Percentiles rank a stretch among this genome's conserved stretches.
Evolutionary conservation across 2,329 filamentous ascomycete genomes (phyloP).

Genomic region (Penicillium verrucosum): DNA sequence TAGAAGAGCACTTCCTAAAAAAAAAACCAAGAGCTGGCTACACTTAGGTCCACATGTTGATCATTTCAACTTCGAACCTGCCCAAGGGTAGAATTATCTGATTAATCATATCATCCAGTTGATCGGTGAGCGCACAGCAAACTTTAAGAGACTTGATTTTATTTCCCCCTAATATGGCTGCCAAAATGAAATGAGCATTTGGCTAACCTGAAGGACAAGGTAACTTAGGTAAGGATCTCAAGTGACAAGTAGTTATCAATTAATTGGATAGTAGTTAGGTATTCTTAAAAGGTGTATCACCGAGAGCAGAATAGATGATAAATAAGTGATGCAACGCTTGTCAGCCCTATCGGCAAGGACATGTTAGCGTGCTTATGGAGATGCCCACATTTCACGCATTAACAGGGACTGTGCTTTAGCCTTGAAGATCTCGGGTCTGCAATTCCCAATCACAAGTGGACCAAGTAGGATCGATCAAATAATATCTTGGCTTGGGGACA

Average conservation of each 20-base stretch:
- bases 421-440: background rate
- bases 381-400: background rate
- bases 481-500: background rate
- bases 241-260: no score
- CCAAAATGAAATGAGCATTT: background rate
- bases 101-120: background rate
- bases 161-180: background rate
- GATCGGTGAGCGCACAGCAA: background rate
- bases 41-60: background rate
- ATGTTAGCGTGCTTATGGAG: slow-evolving; percentile 11
- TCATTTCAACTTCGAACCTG: background rate
- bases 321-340: slow-evolving; percentile 10
- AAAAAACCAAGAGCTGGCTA: background rate
- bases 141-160: background rate
- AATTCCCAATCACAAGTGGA: background rate
- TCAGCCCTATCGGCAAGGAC: slow-evolving; percentile 20
- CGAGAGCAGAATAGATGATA: background rate
- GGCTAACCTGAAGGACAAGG: background rate
- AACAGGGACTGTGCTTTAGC: slow-evolving; percentile 1
- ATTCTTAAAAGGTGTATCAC: background rate
- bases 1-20: no score
- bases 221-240: background rate
- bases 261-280: no score
- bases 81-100: background rate
- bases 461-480: background rate